Evolutionary conservation across 768 basidiomycete species (phyloP).

Genomic region (Lyophyllum semitale): DNA sequence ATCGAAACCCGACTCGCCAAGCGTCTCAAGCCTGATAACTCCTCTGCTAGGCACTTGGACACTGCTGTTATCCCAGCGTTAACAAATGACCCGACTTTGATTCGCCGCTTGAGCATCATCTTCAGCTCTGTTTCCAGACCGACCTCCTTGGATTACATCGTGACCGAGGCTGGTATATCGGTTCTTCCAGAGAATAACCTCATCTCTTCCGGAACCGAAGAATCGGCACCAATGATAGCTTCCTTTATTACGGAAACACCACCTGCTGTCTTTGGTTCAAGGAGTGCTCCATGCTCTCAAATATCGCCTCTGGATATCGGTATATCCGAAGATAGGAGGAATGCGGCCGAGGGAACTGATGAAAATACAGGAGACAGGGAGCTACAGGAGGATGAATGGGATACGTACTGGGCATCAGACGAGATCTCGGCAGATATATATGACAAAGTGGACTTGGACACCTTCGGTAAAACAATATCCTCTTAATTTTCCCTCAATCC

Average conservation of each 20-base stretch:
- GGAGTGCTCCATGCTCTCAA: conserved; percentile 3
- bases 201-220: neutral
- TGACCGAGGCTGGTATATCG: conserved; percentile 62
- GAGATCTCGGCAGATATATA: conserved; percentile 41
- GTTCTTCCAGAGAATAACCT: conserved; percentile 23
- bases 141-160: conserved; percentile 72
- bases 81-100: conserved; percentile 46
- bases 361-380: conserved; percentile 23
- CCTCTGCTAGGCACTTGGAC: neutral
- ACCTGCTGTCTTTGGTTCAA: neutral
- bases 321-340: conserved; percentile 17
- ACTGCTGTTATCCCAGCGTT: neutral
- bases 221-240: conserved; percentile 11
- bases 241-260: neutral
- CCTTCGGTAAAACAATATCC: neutral
- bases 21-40: conserved; percentile 26
- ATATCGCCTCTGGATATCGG: conserved; percentile 17
- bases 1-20: conserved; percentile 21
- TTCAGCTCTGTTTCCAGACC: conserved; percentile 68
- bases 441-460: conserved; percentile 17
- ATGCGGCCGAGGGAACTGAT: conserved; percentile 24
- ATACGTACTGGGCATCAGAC: conserved; percentile 44
- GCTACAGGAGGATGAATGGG: conserved; percentile 48
- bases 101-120: conserved; percentile 75
- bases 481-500: neutral